Evolutionary conservation across 1,139 yeast genomes (phyloP).

Genomic region (Suhomyces wounanorum): DNA sequence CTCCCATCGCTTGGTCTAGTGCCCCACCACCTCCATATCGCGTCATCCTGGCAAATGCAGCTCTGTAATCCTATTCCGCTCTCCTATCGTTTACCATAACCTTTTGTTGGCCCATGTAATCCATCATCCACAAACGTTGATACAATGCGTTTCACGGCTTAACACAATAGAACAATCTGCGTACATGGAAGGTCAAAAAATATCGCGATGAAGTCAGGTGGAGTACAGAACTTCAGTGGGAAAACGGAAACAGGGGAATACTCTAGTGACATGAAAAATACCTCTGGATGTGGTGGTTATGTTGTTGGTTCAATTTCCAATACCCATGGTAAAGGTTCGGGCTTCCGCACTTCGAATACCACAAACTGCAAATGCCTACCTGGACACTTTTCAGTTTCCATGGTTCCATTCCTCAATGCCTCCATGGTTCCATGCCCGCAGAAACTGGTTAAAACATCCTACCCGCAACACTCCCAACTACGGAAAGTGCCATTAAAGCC

Average conservation of each 20-base stretch:
- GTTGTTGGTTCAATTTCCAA: too few species aligned
- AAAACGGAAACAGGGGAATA: neutral
- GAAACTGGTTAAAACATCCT: too few species aligned
- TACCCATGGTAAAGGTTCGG: too few species aligned
- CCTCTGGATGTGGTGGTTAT: neutral
- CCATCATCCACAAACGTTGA: neutral
- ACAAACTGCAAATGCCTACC: too few species aligned
- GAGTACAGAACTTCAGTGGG: neutral
- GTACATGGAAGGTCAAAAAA: neutral
- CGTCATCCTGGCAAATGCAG: neutral
- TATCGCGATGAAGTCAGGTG: neutral
- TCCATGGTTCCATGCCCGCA: too few species aligned
- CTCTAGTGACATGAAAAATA: neutral
- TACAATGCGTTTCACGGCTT: neutral
- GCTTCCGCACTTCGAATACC: too few species aligned
- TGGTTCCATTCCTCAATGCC: too few species aligned
- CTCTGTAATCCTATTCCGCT: neutral
- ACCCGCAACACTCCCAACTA: too few species aligned
- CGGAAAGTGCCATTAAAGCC: too few species aligned
- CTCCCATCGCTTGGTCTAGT: neutral
- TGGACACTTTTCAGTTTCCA: too few species aligned
- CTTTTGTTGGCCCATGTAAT: neutral
- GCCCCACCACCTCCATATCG: too few species aligned
- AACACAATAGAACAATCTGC: neutral
- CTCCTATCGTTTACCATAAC: neutral